A percentile compares a stretch with the other conserved stretches of the same genome.
Evolutionary conservation across 2,329 filamentous ascomycete species (phyloP).

Genomic region (Penicillium sp.): DNA sequence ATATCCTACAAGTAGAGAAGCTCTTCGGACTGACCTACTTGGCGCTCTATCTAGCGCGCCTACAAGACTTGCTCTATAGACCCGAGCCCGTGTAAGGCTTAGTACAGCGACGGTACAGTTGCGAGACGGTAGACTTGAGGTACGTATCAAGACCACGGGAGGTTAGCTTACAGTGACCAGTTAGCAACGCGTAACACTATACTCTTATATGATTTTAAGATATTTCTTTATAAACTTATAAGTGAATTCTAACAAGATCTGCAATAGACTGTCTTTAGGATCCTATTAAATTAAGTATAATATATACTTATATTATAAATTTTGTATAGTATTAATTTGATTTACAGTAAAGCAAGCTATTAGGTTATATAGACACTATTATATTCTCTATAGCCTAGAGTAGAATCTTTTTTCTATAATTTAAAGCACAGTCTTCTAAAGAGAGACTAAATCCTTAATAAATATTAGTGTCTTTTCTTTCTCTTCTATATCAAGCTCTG

Average conservation of each 20-base stretch:
- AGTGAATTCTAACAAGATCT: not conserved
- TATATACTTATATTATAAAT: not conserved
- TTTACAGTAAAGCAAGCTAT: not conserved
- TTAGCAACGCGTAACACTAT: not conserved
- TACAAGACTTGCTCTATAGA: too few relatives aligned
- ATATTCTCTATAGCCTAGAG: not conserved
- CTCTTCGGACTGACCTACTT: too few relatives aligned
- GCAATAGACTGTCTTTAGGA: not conserved
- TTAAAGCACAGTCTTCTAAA: not conserved
- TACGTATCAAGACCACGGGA: too few relatives aligned
- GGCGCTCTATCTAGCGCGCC: too few relatives aligned
- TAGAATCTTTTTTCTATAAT: not conserved
- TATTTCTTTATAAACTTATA: not conserved
- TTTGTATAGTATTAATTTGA: not conserved
- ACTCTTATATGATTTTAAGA: not conserved
- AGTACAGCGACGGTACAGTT: too few relatives aligned
- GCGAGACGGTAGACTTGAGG: too few relatives aligned
- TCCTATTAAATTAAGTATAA: not conserved
- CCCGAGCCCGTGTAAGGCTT: too few relatives aligned
- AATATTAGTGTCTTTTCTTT: conserved; percentile 2
- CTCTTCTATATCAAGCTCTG: not conserved
- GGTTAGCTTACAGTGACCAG: too few relatives aligned
- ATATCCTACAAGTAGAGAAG: too few relatives aligned
- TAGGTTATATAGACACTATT: not conserved
- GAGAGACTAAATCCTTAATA: not conserved